Base-by-base conservation (phyloP, 1,284 basidiomycete genomes). In the Meripilus lineatus region DNA sequence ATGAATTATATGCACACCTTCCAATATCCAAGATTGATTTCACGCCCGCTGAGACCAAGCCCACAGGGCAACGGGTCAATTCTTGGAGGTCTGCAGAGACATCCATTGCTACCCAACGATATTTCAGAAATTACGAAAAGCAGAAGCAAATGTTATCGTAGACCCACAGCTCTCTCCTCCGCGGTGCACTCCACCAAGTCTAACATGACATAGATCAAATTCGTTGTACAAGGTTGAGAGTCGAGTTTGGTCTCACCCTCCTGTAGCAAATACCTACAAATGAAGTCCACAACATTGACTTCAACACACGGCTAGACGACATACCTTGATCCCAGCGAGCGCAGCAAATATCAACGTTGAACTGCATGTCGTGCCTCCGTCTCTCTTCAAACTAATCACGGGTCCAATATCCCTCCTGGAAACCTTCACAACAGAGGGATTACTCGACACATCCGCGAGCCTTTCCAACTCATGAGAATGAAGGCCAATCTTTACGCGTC, bases 1-100 rank as follows among this genome's bases (percentile, higher is more conserved):
- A 17, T 15, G 14, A 25, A 32, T 30, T 28, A 22, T 38, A 28
- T 3, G 38, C 52, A 18, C 15, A 80, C 85, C 77, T 74, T 44
- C 89, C 89, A 50, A 99, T 94, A 64, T 98, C 95, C 41, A 99
- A 68, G 52, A 99, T 98, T 0, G 89, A 93, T 62, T 99, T 99
- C 26, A 92, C 85, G 3, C 96, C 96, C 2, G 93, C 89, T 32
- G 94, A 96, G 18, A 99, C 84, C 30, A 99, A 77, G 6, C 89
- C 89, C 45, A 96, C 89, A 18, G 88, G 84, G 51, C 87, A 93
- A 18, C 89, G 77, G 20, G 87, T 75, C 32, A 96, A 75, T 60
- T 95, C 91, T 18, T 77, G 74, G 13, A 97, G 69, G 62, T 97
- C 93, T 6, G 93, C 91, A n/a, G 92, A 95, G 17, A 99, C 71